Conservation (phyloP, 1,139 yeast species). For the Zygosaccharomyces sapae region DNA sequence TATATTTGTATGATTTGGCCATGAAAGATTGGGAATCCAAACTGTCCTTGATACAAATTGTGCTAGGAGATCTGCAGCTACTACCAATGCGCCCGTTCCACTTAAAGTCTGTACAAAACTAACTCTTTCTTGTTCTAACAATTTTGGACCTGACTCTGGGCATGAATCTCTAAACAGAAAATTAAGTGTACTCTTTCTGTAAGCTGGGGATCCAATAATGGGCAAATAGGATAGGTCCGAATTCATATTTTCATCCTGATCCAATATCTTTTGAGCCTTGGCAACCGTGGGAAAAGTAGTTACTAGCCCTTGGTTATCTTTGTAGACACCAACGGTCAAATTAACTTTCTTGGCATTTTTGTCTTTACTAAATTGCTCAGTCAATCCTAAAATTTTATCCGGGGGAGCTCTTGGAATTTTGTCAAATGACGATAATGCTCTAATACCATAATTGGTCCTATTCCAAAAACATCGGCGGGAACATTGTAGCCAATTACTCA, state of each 20-base stretch:
- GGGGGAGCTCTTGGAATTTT: constrained; percentile 51
- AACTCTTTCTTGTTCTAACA: constrained; percentile 41
- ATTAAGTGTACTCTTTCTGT: constrained; percentile 62
- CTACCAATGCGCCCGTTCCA: constrained; percentile 93
- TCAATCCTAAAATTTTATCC: constrained; percentile 67
- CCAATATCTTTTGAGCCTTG: constrained; percentile 49
- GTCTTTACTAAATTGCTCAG: constrained; percentile 56
- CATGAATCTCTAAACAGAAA: constrained; percentile 60
- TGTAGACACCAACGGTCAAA: constrained; percentile 88
- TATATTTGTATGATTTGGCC: constrained; percentile 90
- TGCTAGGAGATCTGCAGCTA: constrained; percentile 69
- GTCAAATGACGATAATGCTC: constrained; percentile 12
- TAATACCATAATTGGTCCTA: background rate
- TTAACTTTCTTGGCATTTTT: constrained; percentile 66
- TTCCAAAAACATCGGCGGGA: background rate
- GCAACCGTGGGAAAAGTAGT: constrained; percentile 83
- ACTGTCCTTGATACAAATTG: constrained; percentile 44
- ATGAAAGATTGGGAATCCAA: constrained; percentile 83
- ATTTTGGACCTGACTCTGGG: constrained; percentile 35
- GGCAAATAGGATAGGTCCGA: constrained; percentile 50
- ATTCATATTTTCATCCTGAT: constrained; percentile 43
- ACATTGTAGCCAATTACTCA: constrained; percentile 3
- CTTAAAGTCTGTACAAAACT: constrained; percentile 81
- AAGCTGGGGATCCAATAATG: constrained; percentile 70
- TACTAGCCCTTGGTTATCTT: constrained; percentile 79